phyloP scores from a whole-genome alignment of 192 early-diverging fungal species.

The Podila horticola region DNA sequence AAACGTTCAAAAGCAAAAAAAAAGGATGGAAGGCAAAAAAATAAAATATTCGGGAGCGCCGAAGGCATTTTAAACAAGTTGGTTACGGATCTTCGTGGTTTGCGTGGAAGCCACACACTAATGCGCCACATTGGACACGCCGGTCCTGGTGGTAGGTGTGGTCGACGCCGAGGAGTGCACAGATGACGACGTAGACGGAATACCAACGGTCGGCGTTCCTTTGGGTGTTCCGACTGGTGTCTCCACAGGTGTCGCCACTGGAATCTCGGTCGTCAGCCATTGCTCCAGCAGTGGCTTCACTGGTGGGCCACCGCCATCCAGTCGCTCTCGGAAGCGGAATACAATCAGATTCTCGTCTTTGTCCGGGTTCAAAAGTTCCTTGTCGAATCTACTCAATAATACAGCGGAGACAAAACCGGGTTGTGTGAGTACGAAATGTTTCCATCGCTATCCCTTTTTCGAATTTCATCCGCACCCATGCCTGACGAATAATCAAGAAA shows the following conservation, averaged over 20 bases:
- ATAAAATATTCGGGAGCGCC: neutral
- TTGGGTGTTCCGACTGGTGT: neutral
- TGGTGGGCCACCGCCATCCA: constrained; percentile 43
- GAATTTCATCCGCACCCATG: neutral
- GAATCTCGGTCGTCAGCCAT: constrained; percentile 43
- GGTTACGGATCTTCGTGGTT: neutral
- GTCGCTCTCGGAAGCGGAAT: constrained; percentile 40
- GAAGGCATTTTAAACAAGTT: too few species aligned
- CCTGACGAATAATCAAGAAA: neutral
- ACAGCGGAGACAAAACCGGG: neutral
- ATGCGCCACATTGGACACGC: too few species aligned
- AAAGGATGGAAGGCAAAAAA: too few species aligned
- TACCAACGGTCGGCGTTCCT: neutral
- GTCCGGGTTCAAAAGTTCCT: constrained; percentile 53
- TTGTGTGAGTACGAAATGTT: neutral
- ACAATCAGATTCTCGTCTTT: constrained; percentile 48
- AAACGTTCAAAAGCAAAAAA: neutral
- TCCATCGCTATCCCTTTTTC: too few species aligned
- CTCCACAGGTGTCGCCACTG: constrained; percentile 8
- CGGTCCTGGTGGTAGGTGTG: too few species aligned
- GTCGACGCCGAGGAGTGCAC: neutral
- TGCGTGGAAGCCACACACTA: too few species aligned
- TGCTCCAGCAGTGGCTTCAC: constrained; percentile 47
- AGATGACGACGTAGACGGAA: neutral
- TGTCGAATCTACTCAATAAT: constrained; percentile 39